Base-by-base conservation (phyloP, 768 basidiomycete genomes). In the Clavulina sp. region DNA sequence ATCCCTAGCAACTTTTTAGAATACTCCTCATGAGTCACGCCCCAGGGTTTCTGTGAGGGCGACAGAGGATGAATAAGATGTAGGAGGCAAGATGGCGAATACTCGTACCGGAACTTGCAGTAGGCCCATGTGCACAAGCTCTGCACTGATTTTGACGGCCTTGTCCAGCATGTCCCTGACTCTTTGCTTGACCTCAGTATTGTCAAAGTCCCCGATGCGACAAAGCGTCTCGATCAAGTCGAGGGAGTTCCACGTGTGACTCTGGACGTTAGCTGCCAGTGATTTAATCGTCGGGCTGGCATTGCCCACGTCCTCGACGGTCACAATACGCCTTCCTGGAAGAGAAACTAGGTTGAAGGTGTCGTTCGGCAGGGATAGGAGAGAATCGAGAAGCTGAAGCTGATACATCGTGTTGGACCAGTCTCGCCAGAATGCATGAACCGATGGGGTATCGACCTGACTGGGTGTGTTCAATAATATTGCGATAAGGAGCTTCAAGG, bases 141-240 rank as follows among this genome's bases (percentile, higher is more conserved):
- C 95, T 0, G 93, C 86, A 50, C 87, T 88, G 58, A 88, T 83
- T 67, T 87, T 87, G 48, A 89, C 78, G 0, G 87, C 93, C 60
- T 89, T 86, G 62, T 96, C 92, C 50, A 97, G 65, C 79, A 95
- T 84, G 58, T 95, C 89, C 41, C 82, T 73, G 26, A 92, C 88
- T 57, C 78, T 80, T 52, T 69, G 73, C 24, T 78, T 75, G 26
- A 89, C 77, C 49, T 91, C 86, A 16, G 64, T 56, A 21, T 71
- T 76, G 26, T 87, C 81, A 2, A 79, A 76, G 54, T 80, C 79
- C 2, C 83, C 81, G 49, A 82, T 70, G 52, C 77, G 74, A n/a
- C 93, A 81, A 2, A 96, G 70, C 28, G 89, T 80, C 64, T 88
- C 80, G 58, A 92, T 85, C 38, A 97, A 68, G 58, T 95, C 88